These are phyloP conservation scores for Lepidopterella palustris DNA, from an alignment of 495 filamentous ascomycete species.

Conservation along the genomic window DNA sequence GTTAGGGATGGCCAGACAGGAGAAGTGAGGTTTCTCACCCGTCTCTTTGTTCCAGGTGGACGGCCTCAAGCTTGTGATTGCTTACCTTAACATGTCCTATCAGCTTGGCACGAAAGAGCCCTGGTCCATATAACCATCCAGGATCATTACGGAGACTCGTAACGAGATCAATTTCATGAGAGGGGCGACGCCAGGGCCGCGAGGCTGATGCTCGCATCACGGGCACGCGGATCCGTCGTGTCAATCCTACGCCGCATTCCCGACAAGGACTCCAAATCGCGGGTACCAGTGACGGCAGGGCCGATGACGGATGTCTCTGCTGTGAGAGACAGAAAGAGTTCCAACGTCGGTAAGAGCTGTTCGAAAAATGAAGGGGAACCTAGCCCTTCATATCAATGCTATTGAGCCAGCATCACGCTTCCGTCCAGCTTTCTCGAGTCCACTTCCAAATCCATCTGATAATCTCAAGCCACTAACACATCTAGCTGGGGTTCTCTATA, in stretches of 20 bases:
- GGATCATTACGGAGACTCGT: too few relatives aligned
- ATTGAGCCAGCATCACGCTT: conserved; percentile 1
- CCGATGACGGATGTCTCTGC: too few relatives aligned
- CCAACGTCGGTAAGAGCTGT: background rate
- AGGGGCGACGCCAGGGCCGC: too few relatives aligned
- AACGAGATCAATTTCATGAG: background rate
- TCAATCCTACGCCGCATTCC: background rate
- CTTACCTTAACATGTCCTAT: background rate
- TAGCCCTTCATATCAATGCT: background rate
- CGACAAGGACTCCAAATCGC: background rate
- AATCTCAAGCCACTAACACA: background rate
- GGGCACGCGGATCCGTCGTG: background rate
- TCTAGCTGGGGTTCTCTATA: background rate
- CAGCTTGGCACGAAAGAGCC: background rate
- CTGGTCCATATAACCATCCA: background rate
- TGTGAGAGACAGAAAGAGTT: too few relatives aligned
- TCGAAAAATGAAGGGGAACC: background rate
- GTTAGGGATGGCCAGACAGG: background rate
- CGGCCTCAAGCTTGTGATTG: conserved; percentile 3
- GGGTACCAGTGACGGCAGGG: background rate
- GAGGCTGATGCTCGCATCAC: conserved; percentile 1
- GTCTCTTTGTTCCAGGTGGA: too few relatives aligned
- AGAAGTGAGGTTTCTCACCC: background rate
- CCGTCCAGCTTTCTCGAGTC: background rate
- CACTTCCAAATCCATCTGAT: background rate